Base-by-base conservation (phyloP, 2,329 filamentous ascomycete genomes). In the Xylariaceae sp. region DNA sequence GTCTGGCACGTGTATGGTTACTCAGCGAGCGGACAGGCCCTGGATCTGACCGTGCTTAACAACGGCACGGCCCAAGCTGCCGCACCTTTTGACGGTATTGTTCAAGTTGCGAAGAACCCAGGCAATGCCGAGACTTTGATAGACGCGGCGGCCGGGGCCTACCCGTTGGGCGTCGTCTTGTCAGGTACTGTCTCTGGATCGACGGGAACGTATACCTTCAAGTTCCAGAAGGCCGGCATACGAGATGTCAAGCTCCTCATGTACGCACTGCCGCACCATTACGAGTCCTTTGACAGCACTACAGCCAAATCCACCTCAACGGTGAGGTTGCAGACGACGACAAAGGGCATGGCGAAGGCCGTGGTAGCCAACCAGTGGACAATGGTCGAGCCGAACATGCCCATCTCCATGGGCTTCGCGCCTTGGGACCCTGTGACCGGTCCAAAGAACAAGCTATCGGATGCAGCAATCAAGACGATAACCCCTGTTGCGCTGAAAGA, bases 181-280 rank as follows among this genome's bases (percentile, higher is more conserved):
- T 74, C 75, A 3, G 90, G 85, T 1, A 72, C 72, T 3, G 73
- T 74, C 1, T 63, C 65, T 30, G 78, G 75, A 2, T 65, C 66
- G 0, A 66, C 65, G 9, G 90, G 87, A 9, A 77, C 70, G 2
- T 98, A 97, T 59, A 77, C 66, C 0, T 76, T 97, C 41, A 64
- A 66, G 0, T 97, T 85, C 66, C 64, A 68, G n/a, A 90, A 86
- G 54, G 73, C 68, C 1, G 90, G 89, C 5, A 68, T 78, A 24
- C 57, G 69, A 12, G 61, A 65, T 5, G 67, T 75, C 12, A 74
- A 69, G 43, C 68, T 95, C 15, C 69, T 92, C 47, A 92, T 94
- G 81, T 96, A 85, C 59, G 86, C 85, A 12, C 67, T 98, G 33
- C 88, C 89, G 15, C 92, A 97, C 60, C 92, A 97, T 50, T 59